phyloP scores from a whole-genome alignment of 495 filamentous ascomycete genomes.

The Penicillium turbatum region DNA sequence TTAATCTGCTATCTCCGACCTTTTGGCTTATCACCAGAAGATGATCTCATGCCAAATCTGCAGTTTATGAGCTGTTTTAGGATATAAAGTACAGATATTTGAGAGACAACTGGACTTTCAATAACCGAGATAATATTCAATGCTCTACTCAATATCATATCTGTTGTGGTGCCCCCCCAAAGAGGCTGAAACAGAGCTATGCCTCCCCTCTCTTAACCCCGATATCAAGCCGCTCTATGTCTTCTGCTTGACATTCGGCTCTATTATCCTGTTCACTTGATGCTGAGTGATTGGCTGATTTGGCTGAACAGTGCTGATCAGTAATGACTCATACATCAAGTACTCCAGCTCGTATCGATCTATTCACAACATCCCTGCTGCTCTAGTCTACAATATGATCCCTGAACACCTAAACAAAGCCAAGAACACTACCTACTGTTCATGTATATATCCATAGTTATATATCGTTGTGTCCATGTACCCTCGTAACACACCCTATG shows the following conservation, averaged over 20 bases:
- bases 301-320: neutral
- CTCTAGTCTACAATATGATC: no score
- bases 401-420: no score
- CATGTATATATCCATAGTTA: no score
- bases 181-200: neutral
- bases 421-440: no score
- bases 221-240: neutral
- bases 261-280: neutral
- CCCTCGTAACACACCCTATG: no score
- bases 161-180: neutral
- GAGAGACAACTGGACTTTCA: no score
- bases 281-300: neutral
- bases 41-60: slow-evolving; percentile 3
- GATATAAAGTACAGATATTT: no score
- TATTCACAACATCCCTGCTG: neutral
- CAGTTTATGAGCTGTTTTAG: neutral
- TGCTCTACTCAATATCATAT: neutral
- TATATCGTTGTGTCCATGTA: no score
- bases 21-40: slow-evolving; percentile 10
- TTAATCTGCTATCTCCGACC: slow-evolving; percentile 13
- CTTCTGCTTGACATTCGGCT: neutral
- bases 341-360: neutral
- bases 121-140: no score
- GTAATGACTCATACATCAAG: neutral
- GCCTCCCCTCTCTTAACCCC: neutral